Percentiles rank a stretch among this genome's conserved stretches.
Conservation (phyloP, 805 yeast genomes). For the Torulaspora franciscae region DNA sequence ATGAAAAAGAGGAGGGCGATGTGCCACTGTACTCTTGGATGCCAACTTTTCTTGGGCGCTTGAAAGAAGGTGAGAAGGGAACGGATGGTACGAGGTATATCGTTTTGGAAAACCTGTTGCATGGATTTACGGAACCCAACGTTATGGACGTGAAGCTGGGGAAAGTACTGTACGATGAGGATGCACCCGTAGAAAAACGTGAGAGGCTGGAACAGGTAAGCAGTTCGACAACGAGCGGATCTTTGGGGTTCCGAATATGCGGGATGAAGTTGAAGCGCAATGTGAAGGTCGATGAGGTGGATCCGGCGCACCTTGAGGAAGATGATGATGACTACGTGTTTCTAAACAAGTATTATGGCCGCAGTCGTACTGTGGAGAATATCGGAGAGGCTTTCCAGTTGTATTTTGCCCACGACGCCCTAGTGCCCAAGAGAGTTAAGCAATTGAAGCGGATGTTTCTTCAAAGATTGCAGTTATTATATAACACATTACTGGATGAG, state of each 20-base stretch:
- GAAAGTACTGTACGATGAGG: conserved; percentile 57
- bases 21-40: conserved; percentile 27
- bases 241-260: conserved; percentile 70
- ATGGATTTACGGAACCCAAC: conserved; percentile 61
- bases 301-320: conserved; percentile 13
- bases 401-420: conserved; percentile 41
- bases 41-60: conserved; percentile 31
- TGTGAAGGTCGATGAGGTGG: conserved; percentile 17
- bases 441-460: conserved; percentile 44
- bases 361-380: conserved; percentile 45
- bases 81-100: conserved; percentile 39
- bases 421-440: conserved; percentile 34
- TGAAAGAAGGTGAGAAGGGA: conserved; percentile 22
- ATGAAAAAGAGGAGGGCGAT: conserved; percentile 20
- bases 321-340: conserved; percentile 42
- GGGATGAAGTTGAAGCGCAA: conserved; percentile 65
- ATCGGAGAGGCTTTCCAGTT: conserved; percentile 43
- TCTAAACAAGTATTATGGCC: conserved; percentile 69
- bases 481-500: conserved; percentile 55
- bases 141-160: conserved; percentile 86
- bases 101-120: conserved; percentile 65
- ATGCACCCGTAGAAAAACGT: conserved; percentile 54
- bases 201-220: conserved; percentile 61
- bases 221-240: conserved; percentile 71
- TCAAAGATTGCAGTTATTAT: conserved; percentile 59